Conservation (phyloP, 257 asterid genomes). For the Solanum tacnaense region DNA sequence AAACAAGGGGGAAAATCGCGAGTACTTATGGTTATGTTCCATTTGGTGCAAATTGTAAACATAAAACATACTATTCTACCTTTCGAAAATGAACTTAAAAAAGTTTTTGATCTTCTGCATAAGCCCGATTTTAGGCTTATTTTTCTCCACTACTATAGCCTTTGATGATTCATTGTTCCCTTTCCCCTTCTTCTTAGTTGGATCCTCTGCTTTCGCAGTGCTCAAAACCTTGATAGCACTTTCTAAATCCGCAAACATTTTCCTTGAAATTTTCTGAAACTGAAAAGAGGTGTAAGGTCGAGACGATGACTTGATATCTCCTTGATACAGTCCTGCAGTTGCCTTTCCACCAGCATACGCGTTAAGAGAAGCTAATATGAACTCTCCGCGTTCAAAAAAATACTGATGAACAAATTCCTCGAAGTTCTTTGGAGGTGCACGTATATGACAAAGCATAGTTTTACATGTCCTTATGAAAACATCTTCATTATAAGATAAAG, state of each 20-base stretch:
- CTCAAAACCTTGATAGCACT: not conserved
- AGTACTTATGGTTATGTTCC: not conserved
- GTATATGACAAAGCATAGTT: conserved; percentile 23
- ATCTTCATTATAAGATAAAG: conserved; percentile 23
- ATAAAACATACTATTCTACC: not conserved
- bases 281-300: not conserved
- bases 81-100: not conserved
- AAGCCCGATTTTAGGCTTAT: not conserved
- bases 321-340: conserved; percentile 8
- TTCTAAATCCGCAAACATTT: not conserved
- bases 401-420: conserved; percentile 27
- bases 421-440: conserved; percentile 33
- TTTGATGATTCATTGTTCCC: not conserved
- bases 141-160: not conserved
- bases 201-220: not conserved
- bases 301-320: conserved; percentile 2
- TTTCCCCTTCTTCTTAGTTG: not conserved
- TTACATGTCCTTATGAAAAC: conserved; percentile 29
- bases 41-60: not conserved
- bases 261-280: not conserved
- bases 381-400: conserved; percentile 12
- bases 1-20: not conserved
- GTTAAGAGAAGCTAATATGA: conserved; percentile 17
- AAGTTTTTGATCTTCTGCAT: not conserved
- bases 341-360: conserved; percentile 18